Evolutionary conservation across 805 yeast genomes (phyloP).

Genomic region (Wickerhamiella siamensis): DNA sequence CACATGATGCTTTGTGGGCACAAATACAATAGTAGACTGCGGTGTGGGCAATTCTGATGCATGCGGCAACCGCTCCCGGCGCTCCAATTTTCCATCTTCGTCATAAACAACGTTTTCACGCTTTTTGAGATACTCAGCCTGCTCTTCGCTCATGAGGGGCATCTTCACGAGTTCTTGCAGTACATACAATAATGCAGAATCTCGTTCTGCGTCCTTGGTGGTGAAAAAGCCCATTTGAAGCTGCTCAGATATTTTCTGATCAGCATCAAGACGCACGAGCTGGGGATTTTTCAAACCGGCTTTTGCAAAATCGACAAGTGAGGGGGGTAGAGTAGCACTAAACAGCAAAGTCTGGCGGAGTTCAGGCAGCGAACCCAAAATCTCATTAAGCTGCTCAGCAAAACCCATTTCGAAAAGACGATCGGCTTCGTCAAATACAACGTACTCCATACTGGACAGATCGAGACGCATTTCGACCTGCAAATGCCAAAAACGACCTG

Average conservation of each 20-base stretch:
- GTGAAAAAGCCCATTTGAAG: slow-evolving; percentile 81
- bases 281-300: slow-evolving; percentile 92
- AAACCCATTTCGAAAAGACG: slow-evolving; percentile 93
- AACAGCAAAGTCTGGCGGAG: slow-evolving; percentile 77
- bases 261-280: slow-evolving; percentile 84
- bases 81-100: slow-evolving; percentile 27
- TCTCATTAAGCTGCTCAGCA: slow-evolving; percentile 81
- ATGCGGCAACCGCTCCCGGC: slow-evolving; percentile 48
- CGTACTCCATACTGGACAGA: slow-evolving; percentile 68
- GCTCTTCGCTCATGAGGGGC: slow-evolving; percentile 65
- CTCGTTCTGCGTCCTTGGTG: slow-evolving; percentile 73
- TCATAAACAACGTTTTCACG: slow-evolving; percentile 40
- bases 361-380: slow-evolving; percentile 69
- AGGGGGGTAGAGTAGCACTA: slow-evolving; percentile 87
- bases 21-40: slow-evolving; percentile 80
- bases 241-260: slow-evolving; percentile 75
- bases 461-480: slow-evolving; percentile 91
- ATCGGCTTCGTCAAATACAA: slow-evolving; percentile 96
- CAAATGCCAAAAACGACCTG: slow-evolving; percentile 92
- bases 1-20: slow-evolving; percentile 95
- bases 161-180: slow-evolving; percentile 73
- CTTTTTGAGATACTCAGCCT: slow-evolving; percentile 38
- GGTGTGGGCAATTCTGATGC: slow-evolving; percentile 78
- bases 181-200: slow-evolving; percentile 65
- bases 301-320: slow-evolving; percentile 90